Evolutionary conservation across 495 filamentous ascomycete genomes (phyloP).

Genomic region (Penicillium tannophilum): DNA sequence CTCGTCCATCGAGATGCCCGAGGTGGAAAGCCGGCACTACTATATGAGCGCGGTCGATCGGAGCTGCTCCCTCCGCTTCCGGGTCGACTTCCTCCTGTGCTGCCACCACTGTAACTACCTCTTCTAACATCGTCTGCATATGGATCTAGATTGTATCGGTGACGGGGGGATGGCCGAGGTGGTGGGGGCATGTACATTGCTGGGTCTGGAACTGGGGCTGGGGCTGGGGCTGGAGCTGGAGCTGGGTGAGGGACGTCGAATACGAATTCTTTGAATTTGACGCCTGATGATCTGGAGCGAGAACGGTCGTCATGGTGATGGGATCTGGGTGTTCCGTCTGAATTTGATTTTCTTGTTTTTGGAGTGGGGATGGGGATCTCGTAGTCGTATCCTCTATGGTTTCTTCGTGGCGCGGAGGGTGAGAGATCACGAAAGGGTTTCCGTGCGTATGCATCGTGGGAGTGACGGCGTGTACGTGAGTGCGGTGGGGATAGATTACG

Average conservation of each 20-base stretch:
- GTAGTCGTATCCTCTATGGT: constrained; percentile 12
- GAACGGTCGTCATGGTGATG: constrained; percentile 31
- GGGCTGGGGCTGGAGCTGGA: constrained; percentile 16
- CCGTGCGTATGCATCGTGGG: constrained; percentile 45
- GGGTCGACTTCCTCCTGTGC: constrained; percentile 23
- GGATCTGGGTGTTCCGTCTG: constrained; percentile 18
- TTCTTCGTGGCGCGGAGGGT: constrained; percentile 24
- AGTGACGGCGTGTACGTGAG: constrained; percentile 41
- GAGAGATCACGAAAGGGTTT: constrained; percentile 38
- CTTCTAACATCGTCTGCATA: constrained; percentile 21
- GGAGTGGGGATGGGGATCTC: constrained; percentile 18
- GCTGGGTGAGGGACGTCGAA: constrained; percentile 25
- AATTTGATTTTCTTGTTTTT: constrained; percentile 19
- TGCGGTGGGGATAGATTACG: constrained; percentile 34
- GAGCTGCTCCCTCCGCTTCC: constrained; percentile 31
- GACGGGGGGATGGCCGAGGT: constrained; percentile 25
- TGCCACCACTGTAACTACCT: constrained; percentile 29
- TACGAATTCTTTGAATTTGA: constrained; percentile 36
- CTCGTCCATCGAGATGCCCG: constrained; percentile 19
- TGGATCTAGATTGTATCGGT: constrained; percentile 20
- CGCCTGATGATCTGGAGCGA: constrained; percentile 24
- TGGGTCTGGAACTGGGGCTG: constrained; percentile 29
- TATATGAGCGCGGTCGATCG: constrained; percentile 29
- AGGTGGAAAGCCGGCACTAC: constrained; percentile 20
- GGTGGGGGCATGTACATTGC: constrained; percentile 27